Conservation (phyloP, 169 alveolate species). For the Eimeria acervulina region DNA sequence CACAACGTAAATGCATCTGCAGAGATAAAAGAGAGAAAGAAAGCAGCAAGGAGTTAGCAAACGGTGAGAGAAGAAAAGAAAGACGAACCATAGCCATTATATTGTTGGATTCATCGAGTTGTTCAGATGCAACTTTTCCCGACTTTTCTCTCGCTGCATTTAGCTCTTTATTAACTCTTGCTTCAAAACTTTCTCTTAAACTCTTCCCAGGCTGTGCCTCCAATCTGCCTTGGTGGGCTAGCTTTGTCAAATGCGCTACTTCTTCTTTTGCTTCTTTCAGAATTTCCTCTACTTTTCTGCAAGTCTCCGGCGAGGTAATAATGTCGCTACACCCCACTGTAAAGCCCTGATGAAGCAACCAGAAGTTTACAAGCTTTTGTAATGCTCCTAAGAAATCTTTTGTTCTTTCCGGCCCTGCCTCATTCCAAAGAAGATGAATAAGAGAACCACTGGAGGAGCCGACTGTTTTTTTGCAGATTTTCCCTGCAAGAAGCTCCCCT, state of each 20-base stretch:
- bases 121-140: constrained; percentile 96
- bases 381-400: constrained; percentile 97
- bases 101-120: constrained; percentile 96
- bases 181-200: constrained; percentile 98
- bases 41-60: too few species aligned
- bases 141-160: constrained; percentile 86
- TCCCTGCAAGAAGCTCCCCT: constrained; percentile 98
- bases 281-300: constrained; percentile 93
- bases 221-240: constrained; percentile 97
- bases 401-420: constrained; percentile 98
- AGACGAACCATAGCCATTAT: constrained; percentile 97
- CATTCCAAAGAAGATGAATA: constrained; percentile 98
- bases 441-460: constrained; percentile 99
- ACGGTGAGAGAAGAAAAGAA: too few species aligned
- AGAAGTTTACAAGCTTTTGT: constrained; percentile 96
- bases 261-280: constrained; percentile 88
- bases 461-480: constrained; percentile 97
- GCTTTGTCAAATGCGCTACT: constrained; percentile 87
- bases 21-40: too few species aligned
- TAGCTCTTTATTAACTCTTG: constrained; percentile 97
- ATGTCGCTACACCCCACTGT: constrained; percentile 99
- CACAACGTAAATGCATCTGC: too few species aligned
- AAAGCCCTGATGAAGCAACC: constrained; percentile 98
- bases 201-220: constrained; percentile 99
- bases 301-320: constrained; percentile 96